Base-by-base conservation (phyloP, 2,329 filamentous ascomycete genomes). In the Pseudofabraea citricarpa region DNA sequence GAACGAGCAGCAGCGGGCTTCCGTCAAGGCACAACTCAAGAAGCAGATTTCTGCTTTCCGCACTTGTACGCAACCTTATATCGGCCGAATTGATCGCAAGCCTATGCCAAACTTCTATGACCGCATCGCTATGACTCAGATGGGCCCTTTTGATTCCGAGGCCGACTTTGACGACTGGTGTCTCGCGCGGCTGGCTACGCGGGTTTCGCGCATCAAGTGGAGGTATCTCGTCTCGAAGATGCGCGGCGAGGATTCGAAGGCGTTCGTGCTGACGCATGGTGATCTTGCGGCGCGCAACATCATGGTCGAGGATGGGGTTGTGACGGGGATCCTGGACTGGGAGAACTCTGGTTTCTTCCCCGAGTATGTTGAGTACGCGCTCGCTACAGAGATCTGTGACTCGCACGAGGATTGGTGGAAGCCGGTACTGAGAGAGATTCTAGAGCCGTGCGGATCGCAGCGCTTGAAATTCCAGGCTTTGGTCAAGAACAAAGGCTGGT, bases 191-290 rank as follows among this genome's bases (percentile, higher is more conserved):
- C 24, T 62, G 73, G 77, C 60, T 47, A 68, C 64, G 3, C 23
- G 36, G 19, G 10, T 37, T 18, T 18, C 15, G 6, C 35, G 35
- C 10, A 21, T 37, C n/a, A 37, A 37, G 22, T 37, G 35, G 35
- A 37, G 22, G 16, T 37, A 37, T 37, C 15, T 37, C 35, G 16
- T 37, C 8, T 20, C 35, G 7, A 19, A 21, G 3, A 37, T 37
- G 18, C 35, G 21, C 6, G 77, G 77, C 71, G 77, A 0, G 81
- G 81, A 15, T 57, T 87, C 36, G 76, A 87, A 41, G 76, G 89
- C 45, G 68, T 80, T 1, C 79, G 35, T 37, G 10, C 35, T 37
- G 20, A 48, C 46, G 9, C 46, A 48, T 40, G 46, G 27, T 13
- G 43, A 45, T 27, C 22, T 48, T 21, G 26, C 39, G 26, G 36